These are phyloP conservation scores for Chalciporus piperatus DNA, from an alignment of 768 basidiomycete genomes.

Conservation along the genomic window DNA sequence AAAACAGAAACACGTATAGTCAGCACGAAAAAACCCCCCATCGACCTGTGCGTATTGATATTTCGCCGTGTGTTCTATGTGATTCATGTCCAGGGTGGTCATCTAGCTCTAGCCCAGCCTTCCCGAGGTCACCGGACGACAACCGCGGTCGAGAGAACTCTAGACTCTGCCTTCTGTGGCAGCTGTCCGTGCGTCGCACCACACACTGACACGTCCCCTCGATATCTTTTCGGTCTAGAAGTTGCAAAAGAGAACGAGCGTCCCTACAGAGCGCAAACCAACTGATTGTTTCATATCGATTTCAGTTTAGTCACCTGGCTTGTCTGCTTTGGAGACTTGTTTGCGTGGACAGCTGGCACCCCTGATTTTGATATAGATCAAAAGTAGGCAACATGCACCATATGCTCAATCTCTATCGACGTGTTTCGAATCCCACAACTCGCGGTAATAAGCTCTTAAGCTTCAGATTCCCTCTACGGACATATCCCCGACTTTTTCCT, in stretches of 20 bases:
- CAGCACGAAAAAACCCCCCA: neutral
- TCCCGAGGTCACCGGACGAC: constrained; percentile 1
- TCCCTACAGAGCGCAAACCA: neutral
- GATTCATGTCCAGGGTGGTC: constrained; percentile 2
- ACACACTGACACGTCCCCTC: neutral
- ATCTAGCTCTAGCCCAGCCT: neutral
- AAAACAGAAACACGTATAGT: neutral
- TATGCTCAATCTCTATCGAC: constrained; percentile 11
- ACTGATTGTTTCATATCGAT: constrained; percentile 19
- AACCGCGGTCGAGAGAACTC: constrained; percentile 6
- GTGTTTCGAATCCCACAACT: constrained; percentile 18
- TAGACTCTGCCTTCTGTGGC: constrained; percentile 8
- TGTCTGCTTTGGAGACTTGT: constrained; percentile 6
- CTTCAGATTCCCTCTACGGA: constrained; percentile 12
- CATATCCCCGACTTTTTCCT: constrained; percentile 4
- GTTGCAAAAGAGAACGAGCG: neutral
- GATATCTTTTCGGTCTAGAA: constrained; percentile 7
- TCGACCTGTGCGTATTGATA: neutral
- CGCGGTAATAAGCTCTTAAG: constrained; percentile 22
- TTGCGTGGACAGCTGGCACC: constrained; percentile 31
- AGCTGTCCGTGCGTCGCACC: neutral
- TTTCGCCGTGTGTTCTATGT: too few species aligned
- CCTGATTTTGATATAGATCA: constrained; percentile 26
- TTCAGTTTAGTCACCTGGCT: constrained; percentile 8
- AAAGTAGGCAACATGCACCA: constrained; percentile 12